Base-by-base conservation (phyloP, 1,284 basidiomycete species). In the Schizopora paradoxa region DNA sequence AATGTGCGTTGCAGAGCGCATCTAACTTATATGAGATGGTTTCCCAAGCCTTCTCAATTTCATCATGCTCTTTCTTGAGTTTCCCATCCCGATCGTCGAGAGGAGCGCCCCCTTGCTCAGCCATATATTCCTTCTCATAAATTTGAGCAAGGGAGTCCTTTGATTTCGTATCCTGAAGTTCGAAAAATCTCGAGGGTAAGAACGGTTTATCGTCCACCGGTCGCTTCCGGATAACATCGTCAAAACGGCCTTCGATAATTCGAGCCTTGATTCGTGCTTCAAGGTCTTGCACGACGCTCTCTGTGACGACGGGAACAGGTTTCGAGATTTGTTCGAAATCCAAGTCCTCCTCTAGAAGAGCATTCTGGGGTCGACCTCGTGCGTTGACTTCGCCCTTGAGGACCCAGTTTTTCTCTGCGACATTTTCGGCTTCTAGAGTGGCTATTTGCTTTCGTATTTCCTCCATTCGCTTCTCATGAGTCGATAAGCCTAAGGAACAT, bases 241-340 rank as follows among this genome's bases (percentile, higher is more conserved):
- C 90, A 58, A 92, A 99, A 42, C 78, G 80, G 50, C 76, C 77
- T 56, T 94, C 91, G 14, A 91, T 66, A 51, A 99, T 95, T 25
- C 95, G 77, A 18, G 80, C 76, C 66, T 94, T 97, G 67, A 99
- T 99, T 48, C 85, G 74, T 40, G 91, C 91, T 65, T 99, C 96
- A 23, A 99, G 73, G 18, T 73, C 74, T 45, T 81, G 76, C 5
- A 95, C 90, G 35, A 72, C 74, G 61, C 95, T 91, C 59, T 97
- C 91, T 0, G 96, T 98, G 48, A 96, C 79, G 39, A 91, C 76
- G 7, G 95, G 96, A 0, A 86, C 85, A 13, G 83, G 73, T 66
- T 95, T 97, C 67, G 82, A 80, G 10, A 86, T 79, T 21, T 83
- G 86, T 55, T 99, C 96, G 54, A 95, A 99, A 49, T 98, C 94